Percentiles rank a stretch among this genome's conserved stretches.
Conservation (phyloP, 169 alveolate genomes). For the Plasmodium coatneyi region DNA sequence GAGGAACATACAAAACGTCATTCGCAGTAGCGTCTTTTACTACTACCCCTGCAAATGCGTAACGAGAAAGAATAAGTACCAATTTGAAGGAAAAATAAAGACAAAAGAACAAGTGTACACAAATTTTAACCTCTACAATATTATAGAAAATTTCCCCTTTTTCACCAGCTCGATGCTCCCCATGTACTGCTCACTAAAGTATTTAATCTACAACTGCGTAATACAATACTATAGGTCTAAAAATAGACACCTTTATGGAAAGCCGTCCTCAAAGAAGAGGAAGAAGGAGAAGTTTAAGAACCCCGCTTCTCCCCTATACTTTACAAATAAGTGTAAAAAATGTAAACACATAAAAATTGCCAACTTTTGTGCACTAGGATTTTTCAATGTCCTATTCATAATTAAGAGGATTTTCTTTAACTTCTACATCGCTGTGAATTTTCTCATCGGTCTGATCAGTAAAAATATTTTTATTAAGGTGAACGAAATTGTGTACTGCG, state of each 20-base stretch:
- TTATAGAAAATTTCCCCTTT: slow-evolving; percentile 56
- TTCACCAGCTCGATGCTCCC: slow-evolving; percentile 52
- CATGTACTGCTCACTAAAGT: slow-evolving; percentile 55
- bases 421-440: slow-evolving; percentile 37
- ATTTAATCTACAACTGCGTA: slow-evolving; percentile 49
- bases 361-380: slow-evolving; percentile 8
- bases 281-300: slow-evolving; percentile 26
- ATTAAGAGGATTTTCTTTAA: slow-evolving; percentile 66
- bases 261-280: background rate
- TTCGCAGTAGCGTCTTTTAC: slow-evolving; percentile 42
- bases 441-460: slow-evolving; percentile 16
- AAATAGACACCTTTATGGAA: slow-evolving; percentile 42
- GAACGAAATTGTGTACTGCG: slow-evolving; percentile 24
- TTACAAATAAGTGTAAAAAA: slow-evolving; percentile 63
- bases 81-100: background rate
- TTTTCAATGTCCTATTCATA: slow-evolving; percentile 54
- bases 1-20: slow-evolving; percentile 31
- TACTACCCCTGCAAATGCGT: slow-evolving; percentile 55
- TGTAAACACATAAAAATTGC: slow-evolving; percentile 60
- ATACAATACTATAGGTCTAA: slow-evolving; percentile 45
- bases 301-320: slow-evolving; percentile 40
- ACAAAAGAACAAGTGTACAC: slow-evolving; percentile 4
- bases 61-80: background rate
- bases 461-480: slow-evolving; percentile 54
- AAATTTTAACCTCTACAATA: slow-evolving; percentile 42